Evolutionary conservation across 1,284 basidiomycete genomes (phyloP).

Genomic region (Leccinum fuscescens): DNA sequence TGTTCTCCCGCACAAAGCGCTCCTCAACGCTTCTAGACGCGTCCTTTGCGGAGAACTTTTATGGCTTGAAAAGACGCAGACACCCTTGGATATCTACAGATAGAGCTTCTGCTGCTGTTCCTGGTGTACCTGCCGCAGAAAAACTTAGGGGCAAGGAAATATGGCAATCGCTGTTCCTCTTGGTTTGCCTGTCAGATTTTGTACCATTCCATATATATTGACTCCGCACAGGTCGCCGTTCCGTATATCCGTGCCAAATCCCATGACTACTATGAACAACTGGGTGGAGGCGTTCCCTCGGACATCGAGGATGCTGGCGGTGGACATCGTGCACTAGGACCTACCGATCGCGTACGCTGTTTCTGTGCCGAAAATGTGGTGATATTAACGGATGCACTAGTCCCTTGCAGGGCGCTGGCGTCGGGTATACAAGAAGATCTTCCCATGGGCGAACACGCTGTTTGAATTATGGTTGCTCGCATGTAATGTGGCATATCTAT

Average conservation of each 20-base stretch:
- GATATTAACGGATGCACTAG: conserved; percentile 29
- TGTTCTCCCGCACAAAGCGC: background rate
- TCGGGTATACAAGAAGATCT: conserved; percentile 64
- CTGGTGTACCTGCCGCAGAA: conserved; percentile 61
- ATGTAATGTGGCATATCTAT: conserved; percentile 90
- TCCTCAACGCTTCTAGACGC: conserved; percentile 52
- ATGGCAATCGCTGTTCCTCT: conserved; percentile 70
- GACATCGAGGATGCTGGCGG: conserved; percentile 61
- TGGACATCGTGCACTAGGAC: conserved; percentile 42
- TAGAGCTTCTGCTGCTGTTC: conserved; percentile 64
- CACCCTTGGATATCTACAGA: conserved; percentile 68
- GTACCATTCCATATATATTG: background rate
- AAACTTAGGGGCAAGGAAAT: conserved; percentile 62
- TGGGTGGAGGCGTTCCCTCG: conserved; percentile 77
- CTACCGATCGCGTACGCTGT: conserved; percentile 49
- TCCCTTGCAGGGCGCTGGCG: conserved; percentile 49
- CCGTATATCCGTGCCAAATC: conserved; percentile 90
- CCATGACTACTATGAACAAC: conserved; percentile 86
- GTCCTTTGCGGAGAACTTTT: conserved; percentile 92
- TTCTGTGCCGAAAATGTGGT: background rate
- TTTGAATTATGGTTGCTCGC: conserved; percentile 83
- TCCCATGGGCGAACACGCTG: conserved; percentile 78
- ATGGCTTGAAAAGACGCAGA: conserved; percentile 80
- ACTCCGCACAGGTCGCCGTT: conserved; percentile 64
- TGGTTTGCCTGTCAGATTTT: conserved; percentile 48